These are phyloP conservation scores for Petunia secreta DNA, from an alignment of 257 asterid genomes.

Conservation along the genomic window DNA sequence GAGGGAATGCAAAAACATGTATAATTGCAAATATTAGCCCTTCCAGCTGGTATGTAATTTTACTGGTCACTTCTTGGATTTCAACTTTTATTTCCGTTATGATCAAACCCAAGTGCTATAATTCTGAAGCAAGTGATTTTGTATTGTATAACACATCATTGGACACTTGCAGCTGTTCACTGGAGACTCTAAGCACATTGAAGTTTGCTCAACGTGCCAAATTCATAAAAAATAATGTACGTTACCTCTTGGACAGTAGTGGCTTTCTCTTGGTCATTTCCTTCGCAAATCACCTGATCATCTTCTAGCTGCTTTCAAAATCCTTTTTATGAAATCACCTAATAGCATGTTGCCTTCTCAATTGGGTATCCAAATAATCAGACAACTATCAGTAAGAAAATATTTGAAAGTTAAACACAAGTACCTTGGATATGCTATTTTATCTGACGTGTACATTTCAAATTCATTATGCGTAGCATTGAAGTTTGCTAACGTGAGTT, in stretches of 20 bases:
- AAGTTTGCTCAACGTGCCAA: conserved; percentile 95
- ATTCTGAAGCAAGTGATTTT: conserved; percentile 17
- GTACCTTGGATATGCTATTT: conserved; percentile 10
- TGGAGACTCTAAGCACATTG: conserved; percentile 85
- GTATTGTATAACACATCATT: conserved; percentile 25
- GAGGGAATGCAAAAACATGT: conserved; percentile 97
- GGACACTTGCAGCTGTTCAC: conserved; percentile 62
- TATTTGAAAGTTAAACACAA: conserved; percentile 2
- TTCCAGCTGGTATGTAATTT: conserved; percentile 52
- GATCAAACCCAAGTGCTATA: conserved; percentile 1
- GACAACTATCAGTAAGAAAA: neutral
- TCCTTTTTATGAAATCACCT: neutral
- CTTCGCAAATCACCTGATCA: conserved; percentile 12
- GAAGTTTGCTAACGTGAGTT: neutral
- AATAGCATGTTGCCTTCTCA: neutral
- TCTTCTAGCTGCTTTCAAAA: neutral
- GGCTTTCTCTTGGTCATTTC: conserved; percentile 8
- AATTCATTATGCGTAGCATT: neutral
- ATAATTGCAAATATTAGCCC: conserved; percentile 97
- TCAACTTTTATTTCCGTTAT: neutral
- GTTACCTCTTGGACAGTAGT: conserved; percentile 28
- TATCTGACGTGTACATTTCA: neutral
- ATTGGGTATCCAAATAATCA: neutral
- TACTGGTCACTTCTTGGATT: neutral
- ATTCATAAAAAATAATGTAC: conserved; percentile 79